Evolutionary conservation across 331 rosid genomes (phyloP), one percentile per base, ranked within the genome.

Genomic region (Acacia concinna): DNA sequence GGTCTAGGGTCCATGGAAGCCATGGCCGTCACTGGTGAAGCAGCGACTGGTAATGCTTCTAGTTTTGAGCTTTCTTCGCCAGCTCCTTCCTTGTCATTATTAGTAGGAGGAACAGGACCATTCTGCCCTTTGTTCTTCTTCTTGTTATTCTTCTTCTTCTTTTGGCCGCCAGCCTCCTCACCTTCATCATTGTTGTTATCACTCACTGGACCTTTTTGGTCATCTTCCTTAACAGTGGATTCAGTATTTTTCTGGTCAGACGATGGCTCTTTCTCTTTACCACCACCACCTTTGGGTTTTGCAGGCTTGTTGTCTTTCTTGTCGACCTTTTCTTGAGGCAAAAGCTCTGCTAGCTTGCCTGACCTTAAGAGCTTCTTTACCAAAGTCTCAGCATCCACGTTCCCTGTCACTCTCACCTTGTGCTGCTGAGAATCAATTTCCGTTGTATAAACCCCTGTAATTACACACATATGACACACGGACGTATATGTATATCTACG

Each of bases 351-450:
- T 6, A 82, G 78, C 64, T 89, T 95, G 14, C 96, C 96, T 32
- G 98, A 86, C 85, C 80, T 91, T 65, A 65, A 32, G 31, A 95
- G 97, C 82, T 85, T 95, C 87, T 89, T 93, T 4, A 95, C 79
- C 18, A 95, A 90, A 69, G 90, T 88, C 37, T 88, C 91, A 10
- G 86, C 89, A 1, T 87, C 94, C 67, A 90, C 94, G 91, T 87
- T 90, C 31, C 98, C 97, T 0, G 94, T 90, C 31, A 95, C 97
- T 0, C 86, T 91, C 37, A 95, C 99, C 86, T 91, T 95, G 75
- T 95, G 98, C 85, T 79, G 93, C 90, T 35, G 81, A 75, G 93
- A 82, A 79, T 95, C 96, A 65, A 95, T 82, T 31, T 83, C 83
- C 56, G 90, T 88, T 20, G 23, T 82, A 78, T 90, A 90, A 83